A percentile compares a stretch with the other conserved stretches of the same genome.
These are phyloP conservation scores for Yarrowia hollandica DNA, from an alignment of 805 yeast genomes.

Conservation along the genomic window DNA sequence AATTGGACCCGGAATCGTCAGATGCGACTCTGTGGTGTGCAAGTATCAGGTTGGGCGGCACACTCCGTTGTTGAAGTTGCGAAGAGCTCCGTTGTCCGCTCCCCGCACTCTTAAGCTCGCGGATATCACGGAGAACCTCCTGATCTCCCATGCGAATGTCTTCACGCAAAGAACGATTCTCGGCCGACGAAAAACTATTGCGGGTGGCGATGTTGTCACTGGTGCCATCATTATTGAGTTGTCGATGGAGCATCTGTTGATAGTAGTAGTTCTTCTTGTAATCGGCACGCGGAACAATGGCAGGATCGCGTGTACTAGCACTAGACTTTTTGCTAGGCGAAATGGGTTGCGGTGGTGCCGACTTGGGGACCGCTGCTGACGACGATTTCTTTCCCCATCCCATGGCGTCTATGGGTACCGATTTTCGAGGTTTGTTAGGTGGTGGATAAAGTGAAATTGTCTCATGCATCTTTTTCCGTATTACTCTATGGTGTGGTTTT, in stretches of 20 bases:
- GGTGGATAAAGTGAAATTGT: constrained; percentile 9
- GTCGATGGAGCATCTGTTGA: constrained; percentile 16
- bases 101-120: constrained; percentile 18
- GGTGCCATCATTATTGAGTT: constrained; percentile 3
- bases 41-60: neutral
- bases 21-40: neutral
- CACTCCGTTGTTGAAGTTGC: no score
- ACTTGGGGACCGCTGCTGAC: neutral
- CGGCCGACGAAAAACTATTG: constrained; percentile 2
- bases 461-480: constrained; percentile 14
- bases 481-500: constrained; percentile 13
- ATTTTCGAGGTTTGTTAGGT: neutral
- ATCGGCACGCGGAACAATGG: constrained; percentile 10
- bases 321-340: neutral
- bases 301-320: neutral
- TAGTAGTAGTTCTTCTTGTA: constrained; percentile 24
- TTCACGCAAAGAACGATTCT: neutral
- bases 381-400: constrained; percentile 21
- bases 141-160: constrained; percentile 19
- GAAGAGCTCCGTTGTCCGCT: neutral
- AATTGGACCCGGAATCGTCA: neutral
- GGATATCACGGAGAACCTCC: constrained; percentile 16
- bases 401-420: neutral
- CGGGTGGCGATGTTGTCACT: neutral
- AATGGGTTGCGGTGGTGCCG: neutral